Conservation (phyloP, 148 eudicot genomes). For the Vaccinium vitisidaea region DNA sequence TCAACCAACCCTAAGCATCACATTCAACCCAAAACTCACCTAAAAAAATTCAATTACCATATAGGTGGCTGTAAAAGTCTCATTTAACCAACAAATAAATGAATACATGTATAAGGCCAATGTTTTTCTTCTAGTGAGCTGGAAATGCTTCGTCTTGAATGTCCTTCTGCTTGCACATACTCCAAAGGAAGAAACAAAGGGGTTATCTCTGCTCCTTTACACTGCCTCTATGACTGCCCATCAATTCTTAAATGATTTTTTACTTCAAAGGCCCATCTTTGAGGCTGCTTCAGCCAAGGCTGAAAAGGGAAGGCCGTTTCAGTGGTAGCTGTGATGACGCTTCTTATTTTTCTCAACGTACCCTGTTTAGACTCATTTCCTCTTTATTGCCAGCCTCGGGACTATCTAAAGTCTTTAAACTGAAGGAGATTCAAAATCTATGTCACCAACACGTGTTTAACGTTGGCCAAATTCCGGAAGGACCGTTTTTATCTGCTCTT, state of each 20-base stretch:
- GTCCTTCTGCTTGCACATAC: background rate
- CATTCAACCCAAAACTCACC: background rate
- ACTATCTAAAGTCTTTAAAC: background rate
- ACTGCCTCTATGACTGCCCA: background rate
- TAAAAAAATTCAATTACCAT: background rate
- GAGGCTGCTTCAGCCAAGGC: constrained; percentile 4
- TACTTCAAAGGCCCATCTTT: background rate
- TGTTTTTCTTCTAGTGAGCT: background rate
- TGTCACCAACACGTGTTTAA: background rate
- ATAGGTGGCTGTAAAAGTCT: background rate
- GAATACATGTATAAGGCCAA: background rate
- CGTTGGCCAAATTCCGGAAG: background rate
- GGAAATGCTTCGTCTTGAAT: background rate
- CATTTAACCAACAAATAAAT: background rate
- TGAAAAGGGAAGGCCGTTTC: background rate
- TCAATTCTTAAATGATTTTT: background rate
- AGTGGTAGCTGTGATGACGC: background rate
- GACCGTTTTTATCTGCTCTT: background rate
- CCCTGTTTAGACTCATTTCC: background rate
- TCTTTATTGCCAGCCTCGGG: background rate
- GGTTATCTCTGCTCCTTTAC: background rate
- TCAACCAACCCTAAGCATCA: background rate
- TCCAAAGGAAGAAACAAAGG: background rate
- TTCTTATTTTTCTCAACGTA: background rate
- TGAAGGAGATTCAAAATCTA: background rate